Base-by-base conservation (phyloP, 1,139 yeast species). In the Kluyveromyces sp. region DNA sequence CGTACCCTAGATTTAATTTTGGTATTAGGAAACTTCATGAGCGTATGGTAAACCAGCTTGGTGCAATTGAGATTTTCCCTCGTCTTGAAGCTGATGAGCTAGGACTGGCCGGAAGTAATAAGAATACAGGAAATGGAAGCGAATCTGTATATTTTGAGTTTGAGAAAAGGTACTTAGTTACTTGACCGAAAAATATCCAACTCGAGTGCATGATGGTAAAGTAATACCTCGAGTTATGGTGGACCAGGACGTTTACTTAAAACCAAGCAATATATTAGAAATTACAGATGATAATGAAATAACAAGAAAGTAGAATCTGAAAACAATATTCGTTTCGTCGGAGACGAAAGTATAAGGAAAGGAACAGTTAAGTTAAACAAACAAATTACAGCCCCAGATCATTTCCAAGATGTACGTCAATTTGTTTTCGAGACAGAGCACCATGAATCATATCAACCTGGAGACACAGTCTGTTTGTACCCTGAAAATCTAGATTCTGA, bases 1-100 rank as follows among this genome's bases (percentile, higher is more conserved):
- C 95, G 1, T 92, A 92, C 60, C 84, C 95, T 3, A 77, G 83
- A 55, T 90, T 79, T 67, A 92, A 92, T 65, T 82, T 82, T 73
- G 96, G 96, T 8, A 77, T 85, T 34, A 77, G 83, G 51, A 90
- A 92, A 61, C 64, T 94, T 21, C 96, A 90, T 59, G 74, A 81
- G 7, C 72, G 99, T 49, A 61, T 92, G 37, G 57, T 65, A 2
- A 58, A 71, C 29, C 97, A 90, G 65, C 69, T 94, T 25, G 98
- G 98, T 0, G 96, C 94, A 4, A 54, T 55, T 0, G 95, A 84
- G 56, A 66, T 88, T 21, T 73, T 83, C 45, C 74, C 76, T 4
- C 70, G 97, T 43, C 86, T 92, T 38, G 97, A 90, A 58, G 90
- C 95, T 21, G 97, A 92, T 63, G 97, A 92, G 53, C 81, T 79